Percentiles rank a stretch among this genome's conserved stretches.
Evolutionary conservation across 352 stramenopile species (phyloP).

Genomic region (Pythium coloratum): DNA sequence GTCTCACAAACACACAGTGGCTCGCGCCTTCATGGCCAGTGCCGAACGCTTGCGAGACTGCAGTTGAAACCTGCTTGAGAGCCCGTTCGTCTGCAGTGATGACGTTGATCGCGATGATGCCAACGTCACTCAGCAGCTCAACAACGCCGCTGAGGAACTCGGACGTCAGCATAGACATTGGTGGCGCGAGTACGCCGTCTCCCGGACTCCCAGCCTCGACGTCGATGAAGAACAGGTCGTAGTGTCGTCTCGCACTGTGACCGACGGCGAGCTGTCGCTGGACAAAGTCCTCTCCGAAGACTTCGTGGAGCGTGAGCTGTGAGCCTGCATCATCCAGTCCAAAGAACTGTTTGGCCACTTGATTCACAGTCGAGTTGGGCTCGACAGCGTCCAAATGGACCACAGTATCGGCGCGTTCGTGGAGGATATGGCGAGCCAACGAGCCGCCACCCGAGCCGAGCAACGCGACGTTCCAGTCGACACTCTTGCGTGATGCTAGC

Average conservation of each 20-base stretch:
- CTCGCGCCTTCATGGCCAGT: neutral
- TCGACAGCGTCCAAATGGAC: conserved; percentile 57
- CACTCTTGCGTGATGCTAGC: conserved; percentile 14
- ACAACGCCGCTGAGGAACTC: conserved; percentile 37
- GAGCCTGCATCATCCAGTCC: conserved; percentile 30
- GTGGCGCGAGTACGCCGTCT: conserved; percentile 38
- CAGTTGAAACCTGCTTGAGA: conserved; percentile 26
- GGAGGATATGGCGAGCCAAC: conserved; percentile 55
- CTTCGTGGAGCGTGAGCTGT: conserved; percentile 43
- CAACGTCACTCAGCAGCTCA: conserved; percentile 29
- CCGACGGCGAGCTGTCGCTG: conserved; percentile 14
- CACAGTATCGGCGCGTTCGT: conserved; percentile 34
- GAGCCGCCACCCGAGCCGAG: conserved; percentile 60
- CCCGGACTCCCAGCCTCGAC: conserved; percentile 47
- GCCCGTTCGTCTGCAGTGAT: conserved; percentile 45
- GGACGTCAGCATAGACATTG: conserved; percentile 42
- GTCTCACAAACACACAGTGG: neutral
- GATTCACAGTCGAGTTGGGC: conserved; percentile 45
- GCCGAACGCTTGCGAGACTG: neutral
- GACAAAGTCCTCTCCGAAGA: conserved; percentile 41
- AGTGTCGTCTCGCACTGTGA: neutral
- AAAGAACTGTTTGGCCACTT: conserved; percentile 47
- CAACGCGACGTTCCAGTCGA: conserved; percentile 34
- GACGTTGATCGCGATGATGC: conserved; percentile 60
- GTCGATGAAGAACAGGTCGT: conserved; percentile 62